phyloP scores from a whole-genome alignment of 1,139 yeast genomes.

The Geotrichum reessii region DNA sequence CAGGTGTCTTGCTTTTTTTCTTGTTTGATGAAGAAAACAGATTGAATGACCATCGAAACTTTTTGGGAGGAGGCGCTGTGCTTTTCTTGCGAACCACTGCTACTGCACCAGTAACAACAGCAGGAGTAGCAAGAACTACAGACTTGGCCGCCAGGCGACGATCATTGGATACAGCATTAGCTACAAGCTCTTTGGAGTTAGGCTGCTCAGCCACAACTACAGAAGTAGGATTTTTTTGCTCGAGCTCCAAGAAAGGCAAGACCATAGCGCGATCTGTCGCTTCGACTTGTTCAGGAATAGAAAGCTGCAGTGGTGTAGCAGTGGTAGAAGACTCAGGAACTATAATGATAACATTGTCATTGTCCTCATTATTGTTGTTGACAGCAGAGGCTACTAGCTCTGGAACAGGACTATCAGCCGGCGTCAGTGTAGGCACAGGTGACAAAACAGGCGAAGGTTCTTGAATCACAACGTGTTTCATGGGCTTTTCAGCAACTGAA shows the following conservation, averaged over 20 bases:
- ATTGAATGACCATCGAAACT: constrained; percentile 13
- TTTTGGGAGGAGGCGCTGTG: not conserved
- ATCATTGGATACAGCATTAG: not conserved
- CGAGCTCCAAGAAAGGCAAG: not conserved
- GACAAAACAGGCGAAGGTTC: not conserved
- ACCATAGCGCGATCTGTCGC: not conserved
- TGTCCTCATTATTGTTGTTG: not conserved
- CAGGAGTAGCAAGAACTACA: not conserved
- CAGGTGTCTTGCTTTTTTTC: not conserved
- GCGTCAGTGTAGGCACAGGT: not conserved
- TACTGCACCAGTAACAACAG: not conserved
- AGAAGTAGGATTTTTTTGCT: not conserved
- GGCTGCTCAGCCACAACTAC: not conserved
- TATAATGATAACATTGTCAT: not conserved
- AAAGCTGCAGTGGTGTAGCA: not conserved
- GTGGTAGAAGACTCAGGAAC: not conserved
- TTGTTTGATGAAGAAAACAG: not conserved
- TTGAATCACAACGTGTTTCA: not conserved
- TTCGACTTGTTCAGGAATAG: not conserved
- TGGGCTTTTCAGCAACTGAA: not conserved
- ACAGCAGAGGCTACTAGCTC: not conserved
- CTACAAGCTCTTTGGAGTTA: not conserved
- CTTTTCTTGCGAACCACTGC: not conserved
- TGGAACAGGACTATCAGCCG: not conserved
- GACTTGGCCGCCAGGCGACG: not conserved